These are phyloP conservation scores for Coemansia sp. DNA, from an alignment of 371 early-diverging fungal species.

Conservation along the genomic window DNA sequence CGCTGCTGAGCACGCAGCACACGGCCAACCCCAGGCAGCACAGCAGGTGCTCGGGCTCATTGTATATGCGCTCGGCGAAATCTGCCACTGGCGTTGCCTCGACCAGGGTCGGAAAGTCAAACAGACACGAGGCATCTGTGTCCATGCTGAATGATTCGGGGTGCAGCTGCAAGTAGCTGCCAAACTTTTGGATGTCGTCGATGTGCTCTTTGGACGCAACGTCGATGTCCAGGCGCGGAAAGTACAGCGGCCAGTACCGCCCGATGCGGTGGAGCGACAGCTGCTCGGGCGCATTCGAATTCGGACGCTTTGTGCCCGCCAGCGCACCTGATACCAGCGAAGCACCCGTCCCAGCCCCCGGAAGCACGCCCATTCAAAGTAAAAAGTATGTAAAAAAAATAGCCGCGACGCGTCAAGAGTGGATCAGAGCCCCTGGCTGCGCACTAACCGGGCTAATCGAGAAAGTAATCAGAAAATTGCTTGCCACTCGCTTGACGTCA, in stretches of 20 bases:
- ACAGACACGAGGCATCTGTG: slow-evolving; percentile 30
- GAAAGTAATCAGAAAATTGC: too few relatives aligned
- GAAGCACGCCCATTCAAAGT: background rate
- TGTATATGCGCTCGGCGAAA: slow-evolving; percentile 36
- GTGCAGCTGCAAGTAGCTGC: slow-evolving; percentile 23
- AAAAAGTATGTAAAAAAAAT: background rate
- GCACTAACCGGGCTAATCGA: background rate
- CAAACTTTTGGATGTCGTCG: slow-evolving; percentile 29
- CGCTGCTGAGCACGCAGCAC: slow-evolving; percentile 41
- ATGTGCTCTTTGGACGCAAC: slow-evolving; percentile 12
- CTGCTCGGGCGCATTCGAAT: slow-evolving; percentile 8
- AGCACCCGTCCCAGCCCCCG: background rate
- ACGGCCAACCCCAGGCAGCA: slow-evolving; percentile 41
- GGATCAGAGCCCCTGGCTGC: background rate
- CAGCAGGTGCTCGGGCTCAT: slow-evolving; percentile 39
- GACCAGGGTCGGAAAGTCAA: slow-evolving; percentile 30
- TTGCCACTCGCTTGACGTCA: background rate
- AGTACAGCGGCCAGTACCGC: slow-evolving; percentile 48
- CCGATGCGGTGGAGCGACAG: slow-evolving; percentile 13
- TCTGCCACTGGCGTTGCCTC: slow-evolving; percentile 21
- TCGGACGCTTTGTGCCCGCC: slow-evolving; percentile 17
- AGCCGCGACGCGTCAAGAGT: background rate
- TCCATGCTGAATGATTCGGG: slow-evolving; percentile 47
- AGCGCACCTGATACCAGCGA: background rate
- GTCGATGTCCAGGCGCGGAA: slow-evolving; percentile 33